These are phyloP conservation scores for Murraya koenigii DNA, from an alignment of 345 rosid species.

Conservation along the genomic window DNA sequence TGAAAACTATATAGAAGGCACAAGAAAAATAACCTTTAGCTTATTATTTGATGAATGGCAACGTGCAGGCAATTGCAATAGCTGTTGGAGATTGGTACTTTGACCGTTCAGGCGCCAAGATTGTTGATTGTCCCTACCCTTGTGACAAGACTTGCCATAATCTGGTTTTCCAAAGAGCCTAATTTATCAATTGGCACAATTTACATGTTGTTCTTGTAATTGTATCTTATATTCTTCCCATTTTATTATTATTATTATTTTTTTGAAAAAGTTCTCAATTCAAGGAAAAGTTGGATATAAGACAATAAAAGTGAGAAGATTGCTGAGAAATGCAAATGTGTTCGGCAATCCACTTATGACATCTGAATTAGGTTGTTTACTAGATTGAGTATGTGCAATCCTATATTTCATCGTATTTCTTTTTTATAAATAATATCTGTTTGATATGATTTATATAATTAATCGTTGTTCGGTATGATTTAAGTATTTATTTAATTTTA, in stretches of 20 bases:
- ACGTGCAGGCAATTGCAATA: slow-evolving; percentile 70
- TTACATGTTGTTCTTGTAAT: not conserved
- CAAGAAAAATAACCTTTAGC: too few relatives aligned
- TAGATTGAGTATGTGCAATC: not conserved
- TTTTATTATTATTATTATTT: not conserved
- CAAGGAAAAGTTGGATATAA: slow-evolving; percentile 14
- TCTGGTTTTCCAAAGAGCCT: slow-evolving; percentile 62
- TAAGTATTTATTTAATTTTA: too few relatives aligned
- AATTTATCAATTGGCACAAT: not conserved
- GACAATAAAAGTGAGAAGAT: slow-evolving; percentile 29
- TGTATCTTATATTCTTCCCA: not conserved
- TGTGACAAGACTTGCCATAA: slow-evolving; percentile 94
- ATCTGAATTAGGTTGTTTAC: not conserved
- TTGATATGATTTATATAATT: too few relatives aligned
- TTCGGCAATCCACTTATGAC: slow-evolving; percentile 15
- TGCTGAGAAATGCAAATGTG: slow-evolving; percentile 25
- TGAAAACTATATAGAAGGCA: too few relatives aligned
- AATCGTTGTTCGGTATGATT: too few relatives aligned
- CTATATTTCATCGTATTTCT: not conserved
- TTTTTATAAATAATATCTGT: too few relatives aligned
- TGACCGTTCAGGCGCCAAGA: slow-evolving; percentile 57
- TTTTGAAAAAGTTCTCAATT: slow-evolving; percentile 6
- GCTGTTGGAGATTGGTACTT: slow-evolving; percentile 98
- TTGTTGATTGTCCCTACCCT: slow-evolving; percentile 82
- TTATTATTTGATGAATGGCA: not conserved